Percentiles rank a stretch among this genome's conserved stretches.
Conservation (phyloP, 2,329 filamentous ascomycete species). For the Didymella keratinophila region DNA sequence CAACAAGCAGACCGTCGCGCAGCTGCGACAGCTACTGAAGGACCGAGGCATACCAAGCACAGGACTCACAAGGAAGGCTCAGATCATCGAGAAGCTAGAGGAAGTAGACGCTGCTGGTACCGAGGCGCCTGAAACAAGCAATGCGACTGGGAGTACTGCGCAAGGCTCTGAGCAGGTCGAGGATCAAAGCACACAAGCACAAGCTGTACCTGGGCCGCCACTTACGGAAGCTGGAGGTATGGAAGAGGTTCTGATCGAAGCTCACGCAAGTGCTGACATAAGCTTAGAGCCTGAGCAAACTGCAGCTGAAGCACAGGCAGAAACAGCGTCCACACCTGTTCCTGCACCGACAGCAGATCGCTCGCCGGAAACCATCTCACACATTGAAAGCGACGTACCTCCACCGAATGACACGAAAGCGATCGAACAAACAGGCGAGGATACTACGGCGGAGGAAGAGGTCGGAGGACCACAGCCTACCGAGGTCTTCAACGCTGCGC, state of each 20-base stretch:
- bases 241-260: background rate
- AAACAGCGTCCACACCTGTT: slow-evolving; percentile 14
- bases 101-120: slow-evolving; percentile 33
- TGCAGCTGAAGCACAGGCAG: slow-evolving; percentile 2
- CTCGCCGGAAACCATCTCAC: slow-evolving; percentile 31
- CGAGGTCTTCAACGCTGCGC: slow-evolving; percentile 26
- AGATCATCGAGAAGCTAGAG: slow-evolving; percentile 57
- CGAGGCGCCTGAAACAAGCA: slow-evolving; percentile 21
- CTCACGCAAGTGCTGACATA: slow-evolving; percentile 3
- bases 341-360: slow-evolving; percentile 29
- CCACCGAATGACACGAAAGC: slow-evolving; percentile 25
- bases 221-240: slow-evolving; percentile 37
- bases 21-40: slow-evolving; percentile 57
- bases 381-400: slow-evolving; percentile 32
- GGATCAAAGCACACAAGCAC: slow-evolving; percentile 9
- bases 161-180: slow-evolving; percentile 15
- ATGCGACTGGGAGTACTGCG: slow-evolving; percentile 21
- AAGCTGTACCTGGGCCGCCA: slow-evolving; percentile 24
- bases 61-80: slow-evolving; percentile 57
- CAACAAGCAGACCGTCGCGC: slow-evolving; percentile 56
- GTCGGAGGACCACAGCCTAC: slow-evolving; percentile 27
- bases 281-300: slow-evolving; percentile 21
- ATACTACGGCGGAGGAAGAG: slow-evolving; percentile 28
- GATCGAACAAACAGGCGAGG: slow-evolving; percentile 26
- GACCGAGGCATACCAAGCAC: slow-evolving; percentile 56